Percentiles rank a stretch among this genome's conserved stretches.
Evolutionary conservation across 805 yeast genomes (phyloP).

Genomic region (Saccharomycopsis fermentans): DNA sequence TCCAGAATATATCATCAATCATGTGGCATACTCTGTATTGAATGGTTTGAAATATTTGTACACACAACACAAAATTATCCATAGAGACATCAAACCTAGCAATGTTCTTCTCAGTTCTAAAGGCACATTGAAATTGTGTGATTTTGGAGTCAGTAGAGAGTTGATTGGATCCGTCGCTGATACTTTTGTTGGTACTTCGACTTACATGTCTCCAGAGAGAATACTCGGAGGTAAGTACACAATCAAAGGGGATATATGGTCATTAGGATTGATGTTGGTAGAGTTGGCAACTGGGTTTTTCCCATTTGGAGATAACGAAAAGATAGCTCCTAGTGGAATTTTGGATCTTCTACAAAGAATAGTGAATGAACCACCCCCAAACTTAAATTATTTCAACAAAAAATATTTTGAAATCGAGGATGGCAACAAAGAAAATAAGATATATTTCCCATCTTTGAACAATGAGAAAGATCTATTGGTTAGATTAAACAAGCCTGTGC

Average conservation of each 20-base stretch:
- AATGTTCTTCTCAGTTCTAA: slow-evolving; percentile 79
- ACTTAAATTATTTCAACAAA: slow-evolving; percentile 35
- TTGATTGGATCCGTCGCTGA: slow-evolving; percentile 90
- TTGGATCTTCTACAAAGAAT: slow-evolving; percentile 84
- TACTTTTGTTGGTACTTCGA: slow-evolving; percentile 96
- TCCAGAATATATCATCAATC: slow-evolving; percentile 59
- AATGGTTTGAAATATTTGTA: slow-evolving; percentile 78
- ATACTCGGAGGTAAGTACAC: slow-evolving; percentile 92
- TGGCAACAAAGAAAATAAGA: neutral
- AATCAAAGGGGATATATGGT: slow-evolving; percentile 96
- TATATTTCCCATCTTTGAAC: slow-evolving; percentile 13
- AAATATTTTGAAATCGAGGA: slow-evolving; percentile 27
- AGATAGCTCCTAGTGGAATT: slow-evolving; percentile 64
- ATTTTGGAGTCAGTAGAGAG: slow-evolving; percentile 93
- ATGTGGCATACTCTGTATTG: slow-evolving; percentile 65
- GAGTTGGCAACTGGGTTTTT: slow-evolving; percentile 81
- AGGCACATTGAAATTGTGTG: slow-evolving; percentile 88
- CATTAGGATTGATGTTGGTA: slow-evolving; percentile 80
- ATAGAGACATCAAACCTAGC: slow-evolving; percentile 92
- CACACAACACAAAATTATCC: slow-evolving; percentile 78
- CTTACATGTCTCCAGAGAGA: slow-evolving; percentile 96
- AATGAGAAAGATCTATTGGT: neutral
- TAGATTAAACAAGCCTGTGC: slow-evolving; percentile 8
- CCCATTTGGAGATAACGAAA: slow-evolving; percentile 57
- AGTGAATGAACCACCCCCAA: slow-evolving; percentile 88